Evolutionary conservation across 495 filamentous ascomycete species (phyloP).

Genomic region (Pseudevernia furfuracea): DNA sequence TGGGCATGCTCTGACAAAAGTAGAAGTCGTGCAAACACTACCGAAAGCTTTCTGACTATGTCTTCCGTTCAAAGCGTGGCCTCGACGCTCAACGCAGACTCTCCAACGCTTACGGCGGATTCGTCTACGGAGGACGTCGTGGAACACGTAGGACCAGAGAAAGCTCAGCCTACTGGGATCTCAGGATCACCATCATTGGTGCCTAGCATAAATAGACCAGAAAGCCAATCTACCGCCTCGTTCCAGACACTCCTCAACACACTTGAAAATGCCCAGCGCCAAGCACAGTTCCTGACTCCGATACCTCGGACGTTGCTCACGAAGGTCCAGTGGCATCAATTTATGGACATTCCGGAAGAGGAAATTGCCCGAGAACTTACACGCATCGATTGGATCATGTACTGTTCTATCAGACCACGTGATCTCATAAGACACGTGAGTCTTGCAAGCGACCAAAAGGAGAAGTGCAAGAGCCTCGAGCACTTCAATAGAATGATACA

Average conservation of each 20-base stretch:
- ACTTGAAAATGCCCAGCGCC: conserved; percentile 65
- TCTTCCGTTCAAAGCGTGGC: conserved; percentile 19
- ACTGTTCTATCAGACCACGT: conserved; percentile 88
- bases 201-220: conserved; percentile 36
- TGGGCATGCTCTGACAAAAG: conserved; percentile 43
- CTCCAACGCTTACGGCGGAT: conserved; percentile 17
- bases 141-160: conserved; percentile 31
- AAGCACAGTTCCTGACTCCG: conserved; percentile 60
- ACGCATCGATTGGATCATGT: conserved; percentile 94
- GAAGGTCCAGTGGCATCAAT: conserved; percentile 73
- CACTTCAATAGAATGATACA: conserved; percentile 90
- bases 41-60: conserved; percentile 22
- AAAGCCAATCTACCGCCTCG: conserved; percentile 41
- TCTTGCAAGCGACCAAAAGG: conserved; percentile 53
- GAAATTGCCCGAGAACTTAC: conserved; percentile 87
- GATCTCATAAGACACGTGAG: conserved; percentile 89
- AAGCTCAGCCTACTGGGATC: conserved; percentile 39
- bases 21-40: conserved; percentile 22
- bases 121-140: conserved; percentile 22
- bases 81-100: conserved; percentile 21
- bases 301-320: conserved; percentile 51
- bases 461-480: conserved; percentile 68
- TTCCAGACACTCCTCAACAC: conserved; percentile 48
- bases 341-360: conserved; percentile 73
- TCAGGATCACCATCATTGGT: conserved; percentile 38